These are phyloP conservation scores for Didymellaceae sp. DNA, from an alignment of 2,329 filamentous ascomycete genomes.

Conservation along the genomic window DNA sequence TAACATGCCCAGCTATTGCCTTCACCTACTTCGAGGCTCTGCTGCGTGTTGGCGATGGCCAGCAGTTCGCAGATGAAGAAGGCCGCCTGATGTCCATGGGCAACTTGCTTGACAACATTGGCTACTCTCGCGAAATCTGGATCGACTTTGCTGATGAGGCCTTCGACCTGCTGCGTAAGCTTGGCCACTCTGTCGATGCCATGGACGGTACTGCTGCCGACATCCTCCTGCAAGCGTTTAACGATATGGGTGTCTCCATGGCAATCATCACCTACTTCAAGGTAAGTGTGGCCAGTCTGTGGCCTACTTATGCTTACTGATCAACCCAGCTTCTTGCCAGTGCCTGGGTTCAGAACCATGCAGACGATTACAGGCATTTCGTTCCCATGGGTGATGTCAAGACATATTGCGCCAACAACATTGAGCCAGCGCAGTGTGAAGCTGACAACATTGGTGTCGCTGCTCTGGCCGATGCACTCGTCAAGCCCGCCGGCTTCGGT, in stretches of 20 bases:
- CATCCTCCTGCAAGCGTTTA: slow-evolving; percentile 72
- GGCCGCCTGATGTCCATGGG: slow-evolving; percentile 74
- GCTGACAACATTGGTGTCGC: slow-evolving; percentile 90
- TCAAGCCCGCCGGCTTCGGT: slow-evolving; percentile 78
- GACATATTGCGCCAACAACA: slow-evolving; percentile 71
- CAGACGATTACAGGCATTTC: slow-evolving; percentile 73
- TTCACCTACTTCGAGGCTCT: slow-evolving; percentile 94
- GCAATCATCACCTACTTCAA: slow-evolving; percentile 84
- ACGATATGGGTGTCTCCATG: slow-evolving; percentile 70
- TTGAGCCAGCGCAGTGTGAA: slow-evolving; percentile 79
- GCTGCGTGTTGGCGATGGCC: slow-evolving; percentile 68
- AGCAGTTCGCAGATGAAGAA: slow-evolving; percentile 72
- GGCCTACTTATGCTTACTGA: slow-evolving; percentile 13
- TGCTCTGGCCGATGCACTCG: slow-evolving; percentile 76
- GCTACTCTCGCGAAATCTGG: slow-evolving; percentile 72
- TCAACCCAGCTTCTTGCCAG: slow-evolving; percentile 73
- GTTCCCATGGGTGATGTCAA: slow-evolving; percentile 64
- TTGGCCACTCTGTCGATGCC: slow-evolving; percentile 63
- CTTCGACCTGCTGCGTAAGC: slow-evolving; percentile 68
- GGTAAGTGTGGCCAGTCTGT: slow-evolving; percentile 49
- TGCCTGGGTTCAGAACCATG: slow-evolving; percentile 80
- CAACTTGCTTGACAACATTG: slow-evolving; percentile 71
- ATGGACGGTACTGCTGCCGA: slow-evolving; percentile 60
- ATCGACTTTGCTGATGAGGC: slow-evolving; percentile 86
- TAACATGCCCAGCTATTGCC: slow-evolving; percentile 72